Base-by-base conservation (phyloP, 1,139 yeast species). In the Suhomyces anneliseae region DNA sequence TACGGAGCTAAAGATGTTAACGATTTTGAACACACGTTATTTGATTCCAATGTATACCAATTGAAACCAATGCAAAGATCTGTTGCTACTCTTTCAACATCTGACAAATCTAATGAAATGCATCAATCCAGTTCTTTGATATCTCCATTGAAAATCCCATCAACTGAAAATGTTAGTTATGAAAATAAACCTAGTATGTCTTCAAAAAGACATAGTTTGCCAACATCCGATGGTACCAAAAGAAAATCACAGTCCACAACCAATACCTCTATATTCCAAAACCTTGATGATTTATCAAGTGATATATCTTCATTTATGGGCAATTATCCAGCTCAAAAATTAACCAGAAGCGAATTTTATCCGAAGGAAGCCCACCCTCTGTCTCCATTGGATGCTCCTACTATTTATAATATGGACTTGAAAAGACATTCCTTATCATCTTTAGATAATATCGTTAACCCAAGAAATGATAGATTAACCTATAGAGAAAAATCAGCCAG, bases 61-160 rank as follows among this genome's bases (percentile, higher is more conserved):
- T 60, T 70, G 42, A 61, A 59, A 44, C 76, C 76, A 7, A 56
- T 67, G 48, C 61, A 57, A 42, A 52, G 73, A 39, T 70, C 76
- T 4, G 62, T 58, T 12, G 68, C 59, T 1, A 70, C 75, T 0
- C 38, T 61, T 3, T 54, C 58, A 2, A 48, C 45, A 8, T 40
- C 49, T 3, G 43, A 52, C 11, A 41, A 36, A 10, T 41, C 51
- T 4, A 39, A 29, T 8, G 32, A 33, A 8, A 14, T 36, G 10
- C 45, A 36, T 11, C 38, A 34, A 12, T 37, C 44, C 4, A 39
- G 49, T 14, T 43, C 46, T 3, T 14, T 40, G 38, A 27, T 40
- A 2, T 40, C 46, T 14, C 44, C 46, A 9, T 34, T 32, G 8
- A 38, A 43, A 15, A 26, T 43, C 19, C 29, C 46, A 5, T 36